phyloP scores from a whole-genome alignment of 2,329 filamentous ascomycete genomes.

The Orbilia oligospora region DNA sequence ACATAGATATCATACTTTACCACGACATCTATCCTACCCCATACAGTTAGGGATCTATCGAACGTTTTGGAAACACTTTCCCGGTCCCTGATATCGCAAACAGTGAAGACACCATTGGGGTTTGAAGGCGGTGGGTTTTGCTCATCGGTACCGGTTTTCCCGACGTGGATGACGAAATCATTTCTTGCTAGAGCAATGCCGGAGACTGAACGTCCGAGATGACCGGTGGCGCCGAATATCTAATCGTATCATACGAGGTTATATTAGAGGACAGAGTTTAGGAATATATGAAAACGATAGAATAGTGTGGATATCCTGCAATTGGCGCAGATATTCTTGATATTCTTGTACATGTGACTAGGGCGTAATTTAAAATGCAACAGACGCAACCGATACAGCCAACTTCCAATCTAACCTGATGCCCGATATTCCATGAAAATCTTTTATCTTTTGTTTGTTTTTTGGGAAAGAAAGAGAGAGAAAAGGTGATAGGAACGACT shows the following conservation, averaged over 20 bases:
- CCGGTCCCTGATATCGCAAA: slow-evolving; percentile 89
- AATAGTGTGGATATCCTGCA: slow-evolving; percentile 1
- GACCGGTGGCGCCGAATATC: slow-evolving; percentile 96
- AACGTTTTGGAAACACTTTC: slow-evolving; percentile 82
- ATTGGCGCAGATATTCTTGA: neutral
- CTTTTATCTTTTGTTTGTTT: neutral
- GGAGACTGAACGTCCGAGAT: slow-evolving; percentile 92
- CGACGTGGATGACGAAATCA: slow-evolving; percentile 88
- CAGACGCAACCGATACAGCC: neutral
- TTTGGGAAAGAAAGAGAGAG: neutral
- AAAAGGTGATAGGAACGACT: neutral
- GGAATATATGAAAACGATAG: slow-evolving; percentile 2
- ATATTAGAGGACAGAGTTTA: slow-evolving; percentile 4
- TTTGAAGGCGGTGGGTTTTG: slow-evolving; percentile 81
- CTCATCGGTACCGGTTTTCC: slow-evolving; percentile 75
- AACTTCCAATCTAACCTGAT: neutral
- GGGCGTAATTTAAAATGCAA: slow-evolving; percentile 6
- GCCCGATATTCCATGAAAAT: neutral
- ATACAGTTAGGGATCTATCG: slow-evolving; percentile 78
- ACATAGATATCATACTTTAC: slow-evolving; percentile 73
- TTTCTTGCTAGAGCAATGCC: slow-evolving; percentile 84
- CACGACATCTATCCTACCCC: slow-evolving; percentile 87
- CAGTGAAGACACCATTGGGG: slow-evolving; percentile 80
- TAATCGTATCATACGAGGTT: slow-evolving; percentile 3
- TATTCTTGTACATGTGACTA: slow-evolving; percentile 10